A percentile compares a stretch with the other conserved stretches of the same genome.
Conservation (phyloP, 495 filamentous ascomycete genomes). For the Penicillium robsamsonii region DNA sequence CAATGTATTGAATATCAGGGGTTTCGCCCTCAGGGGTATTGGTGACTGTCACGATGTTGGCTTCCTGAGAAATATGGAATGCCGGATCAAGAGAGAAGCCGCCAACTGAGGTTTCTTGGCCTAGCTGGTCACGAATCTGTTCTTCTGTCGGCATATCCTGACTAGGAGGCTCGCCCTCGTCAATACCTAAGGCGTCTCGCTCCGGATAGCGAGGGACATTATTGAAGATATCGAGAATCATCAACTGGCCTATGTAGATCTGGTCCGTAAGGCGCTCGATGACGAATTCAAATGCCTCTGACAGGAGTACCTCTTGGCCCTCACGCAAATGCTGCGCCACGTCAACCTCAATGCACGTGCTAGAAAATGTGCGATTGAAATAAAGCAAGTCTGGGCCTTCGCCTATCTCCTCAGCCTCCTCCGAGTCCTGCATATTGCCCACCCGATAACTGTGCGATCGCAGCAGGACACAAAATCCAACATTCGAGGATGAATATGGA, state of each 20-base stretch:
- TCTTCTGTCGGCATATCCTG: slow-evolving; percentile 3
- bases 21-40: slow-evolving; percentile 12
- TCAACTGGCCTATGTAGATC: slow-evolving; percentile 9
- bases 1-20: slow-evolving; percentile 19
- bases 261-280: slow-evolving; percentile 12
- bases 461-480: slow-evolving; percentile 15
- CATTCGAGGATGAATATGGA: background rate
- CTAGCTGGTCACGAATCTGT: slow-evolving; percentile 18
- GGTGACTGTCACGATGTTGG: slow-evolving; percentile 13
- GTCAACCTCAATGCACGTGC: slow-evolving; percentile 5
- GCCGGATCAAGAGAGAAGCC: slow-evolving; percentile 10
- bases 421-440: slow-evolving; percentile 7
- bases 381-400: slow-evolving; percentile 15
- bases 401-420: background rate
- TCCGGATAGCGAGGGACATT: background rate
- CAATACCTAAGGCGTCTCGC: slow-evolving; percentile 12
- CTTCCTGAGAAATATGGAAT: slow-evolving; percentile 16
- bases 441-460: slow-evolving; percentile 23
- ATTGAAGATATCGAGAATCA: slow-evolving; percentile 6
- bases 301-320: background rate
- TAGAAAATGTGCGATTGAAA: slow-evolving; percentile 22
- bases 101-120: slow-evolving; percentile 7
- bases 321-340: background rate
- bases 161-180: slow-evolving; percentile 13
- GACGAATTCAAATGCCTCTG: slow-evolving; percentile 13